A percentile compares a stretch with the other conserved stretches of the same genome.
Conservation (phyloP, 2,329 filamentous ascomycete genomes). For the Neofusicoccum parvum region DNA sequence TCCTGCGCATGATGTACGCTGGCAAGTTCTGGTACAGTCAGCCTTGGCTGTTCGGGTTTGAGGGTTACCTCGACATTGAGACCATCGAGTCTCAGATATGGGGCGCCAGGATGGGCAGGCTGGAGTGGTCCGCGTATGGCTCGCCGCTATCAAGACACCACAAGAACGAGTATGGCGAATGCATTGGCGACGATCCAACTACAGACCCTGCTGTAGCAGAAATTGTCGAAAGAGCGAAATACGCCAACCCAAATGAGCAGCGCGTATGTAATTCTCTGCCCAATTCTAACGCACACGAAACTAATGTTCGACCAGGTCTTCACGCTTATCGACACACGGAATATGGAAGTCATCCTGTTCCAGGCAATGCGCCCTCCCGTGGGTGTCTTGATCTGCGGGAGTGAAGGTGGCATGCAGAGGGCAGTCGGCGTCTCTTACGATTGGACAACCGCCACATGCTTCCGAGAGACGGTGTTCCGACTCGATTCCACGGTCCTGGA, state of each 20-base stretch:
- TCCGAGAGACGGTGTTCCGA: conserved; percentile 48
- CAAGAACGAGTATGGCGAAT: conserved; percentile 32
- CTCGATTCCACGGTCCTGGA: conserved; percentile 44
- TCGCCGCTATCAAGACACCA: conserved; percentile 38
- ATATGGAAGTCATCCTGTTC: conserved; percentile 49
- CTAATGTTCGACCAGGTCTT: conserved; percentile 27
- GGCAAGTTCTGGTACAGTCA: conserved; percentile 46
- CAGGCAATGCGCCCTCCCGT: conserved; percentile 43
- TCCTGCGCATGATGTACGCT: conserved; percentile 41
- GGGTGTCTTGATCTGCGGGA: conserved; percentile 47
- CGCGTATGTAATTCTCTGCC: conserved; percentile 22
- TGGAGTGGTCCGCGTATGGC: conserved; percentile 40
- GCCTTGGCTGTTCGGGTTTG: conserved; percentile 48
- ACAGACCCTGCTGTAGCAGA: conserved; percentile 25
- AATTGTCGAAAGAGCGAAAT: conserved; percentile 30
- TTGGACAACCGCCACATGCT: conserved; percentile 44
- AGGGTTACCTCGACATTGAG: conserved; percentile 43
- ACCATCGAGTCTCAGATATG: conserved; percentile 41
- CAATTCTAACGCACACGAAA: not conserved
- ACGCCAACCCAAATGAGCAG: conserved; percentile 31
- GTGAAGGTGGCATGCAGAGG: conserved; percentile 51
- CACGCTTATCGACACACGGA: conserved; percentile 46
- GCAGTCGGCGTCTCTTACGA: conserved; percentile 51
- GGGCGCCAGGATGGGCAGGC: conserved; percentile 34
- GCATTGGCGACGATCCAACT: conserved; percentile 37